Percentiles rank a stretch among this genome's conserved stretches.
phyloP scores from a whole-genome alignment of 2,329 filamentous ascomycete genomes.

The Penicillium sp. region DNA sequence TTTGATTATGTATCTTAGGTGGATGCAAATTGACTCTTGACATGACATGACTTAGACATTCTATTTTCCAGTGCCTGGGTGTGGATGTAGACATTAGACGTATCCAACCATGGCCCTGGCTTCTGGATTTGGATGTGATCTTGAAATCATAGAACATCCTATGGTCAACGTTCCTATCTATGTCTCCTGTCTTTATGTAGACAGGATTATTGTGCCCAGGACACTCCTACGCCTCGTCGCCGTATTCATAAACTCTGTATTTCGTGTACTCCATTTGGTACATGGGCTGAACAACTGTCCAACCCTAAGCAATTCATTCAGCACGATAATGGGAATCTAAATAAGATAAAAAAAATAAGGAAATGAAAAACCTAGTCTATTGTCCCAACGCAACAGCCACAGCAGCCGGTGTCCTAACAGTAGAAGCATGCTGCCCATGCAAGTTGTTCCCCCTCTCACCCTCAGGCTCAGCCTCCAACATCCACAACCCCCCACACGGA shows the following conservation, averaged over 20 bases:
- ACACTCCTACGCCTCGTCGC: too few species aligned
- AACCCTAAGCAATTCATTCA: not conserved
- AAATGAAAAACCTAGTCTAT: not conserved
- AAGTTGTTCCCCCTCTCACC: not conserved
- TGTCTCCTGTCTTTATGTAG: too few species aligned
- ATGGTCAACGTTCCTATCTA: not conserved
- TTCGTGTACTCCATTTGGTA: not conserved
- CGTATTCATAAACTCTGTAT: not conserved
- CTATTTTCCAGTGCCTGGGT: constrained; percentile 6
- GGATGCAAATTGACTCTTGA: constrained; percentile 41
- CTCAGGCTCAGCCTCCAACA: constrained; percentile 28
- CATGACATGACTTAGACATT: constrained; percentile 34
- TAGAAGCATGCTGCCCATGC: not conserved
- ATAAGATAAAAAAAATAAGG: not conserved
- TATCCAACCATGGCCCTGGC: constrained; percentile 5
- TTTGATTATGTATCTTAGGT: constrained; percentile 43
- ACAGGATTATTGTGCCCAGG: too few species aligned
- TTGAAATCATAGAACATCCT: not conserved
- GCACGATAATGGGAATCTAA: constrained; percentile 3
- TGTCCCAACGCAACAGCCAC: constrained; percentile 6
- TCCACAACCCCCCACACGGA: constrained; percentile 44
- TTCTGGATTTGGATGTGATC: not conserved
- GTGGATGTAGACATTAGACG: not conserved
- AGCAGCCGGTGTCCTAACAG: constrained; percentile 10
- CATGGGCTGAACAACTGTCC: not conserved